phyloP scores from a whole-genome alignment of 2,329 filamentous ascomycete genomes.

The Penicillium crustosum region DNA sequence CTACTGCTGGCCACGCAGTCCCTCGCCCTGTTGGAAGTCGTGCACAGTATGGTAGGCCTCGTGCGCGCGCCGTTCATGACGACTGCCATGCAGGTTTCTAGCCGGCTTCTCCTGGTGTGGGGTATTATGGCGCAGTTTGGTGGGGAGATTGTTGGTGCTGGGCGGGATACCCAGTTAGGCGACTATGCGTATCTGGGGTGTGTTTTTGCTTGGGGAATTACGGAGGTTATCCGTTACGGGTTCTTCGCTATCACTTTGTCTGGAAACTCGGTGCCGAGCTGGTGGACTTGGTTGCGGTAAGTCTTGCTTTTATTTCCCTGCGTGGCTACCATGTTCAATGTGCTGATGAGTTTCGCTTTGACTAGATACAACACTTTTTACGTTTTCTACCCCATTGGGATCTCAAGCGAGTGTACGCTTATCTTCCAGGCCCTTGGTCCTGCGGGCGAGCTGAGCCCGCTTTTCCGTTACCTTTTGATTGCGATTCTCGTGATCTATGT shows the following conservation, averaged over 20 bases:
- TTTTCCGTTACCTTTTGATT: constrained; percentile 61
- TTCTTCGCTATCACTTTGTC: constrained; percentile 74
- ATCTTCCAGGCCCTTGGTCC: constrained; percentile 68
- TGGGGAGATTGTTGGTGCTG: constrained; percentile 31
- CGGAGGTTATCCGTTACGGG: constrained; percentile 89
- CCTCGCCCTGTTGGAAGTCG: constrained; percentile 75
- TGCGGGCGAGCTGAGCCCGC: constrained; percentile 53
- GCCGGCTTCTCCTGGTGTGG: constrained; percentile 87
- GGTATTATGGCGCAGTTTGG: constrained; percentile 70
- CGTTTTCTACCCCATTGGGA: constrained; percentile 87
- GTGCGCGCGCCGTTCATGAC: constrained; percentile 84
- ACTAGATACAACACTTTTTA: constrained; percentile 80
- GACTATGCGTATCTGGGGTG: constrained; percentile 48
- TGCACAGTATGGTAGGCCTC: constrained; percentile 76
- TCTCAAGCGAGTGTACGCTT: constrained; percentile 80
- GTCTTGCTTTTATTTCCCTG: not conserved
- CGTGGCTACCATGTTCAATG: not conserved
- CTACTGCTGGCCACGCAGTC: constrained; percentile 70
- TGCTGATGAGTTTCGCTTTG: not conserved
- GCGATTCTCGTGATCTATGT: constrained; percentile 72
- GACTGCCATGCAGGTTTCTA: constrained; percentile 85
- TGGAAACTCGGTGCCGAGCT: constrained; percentile 58
- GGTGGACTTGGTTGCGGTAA: constrained; percentile 64
- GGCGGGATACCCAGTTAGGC: constrained; percentile 28
- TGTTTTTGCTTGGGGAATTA: constrained; percentile 80